Conservation (phyloP, 31 red algal species). For the Odonthalia washingtoniensis region DNA sequence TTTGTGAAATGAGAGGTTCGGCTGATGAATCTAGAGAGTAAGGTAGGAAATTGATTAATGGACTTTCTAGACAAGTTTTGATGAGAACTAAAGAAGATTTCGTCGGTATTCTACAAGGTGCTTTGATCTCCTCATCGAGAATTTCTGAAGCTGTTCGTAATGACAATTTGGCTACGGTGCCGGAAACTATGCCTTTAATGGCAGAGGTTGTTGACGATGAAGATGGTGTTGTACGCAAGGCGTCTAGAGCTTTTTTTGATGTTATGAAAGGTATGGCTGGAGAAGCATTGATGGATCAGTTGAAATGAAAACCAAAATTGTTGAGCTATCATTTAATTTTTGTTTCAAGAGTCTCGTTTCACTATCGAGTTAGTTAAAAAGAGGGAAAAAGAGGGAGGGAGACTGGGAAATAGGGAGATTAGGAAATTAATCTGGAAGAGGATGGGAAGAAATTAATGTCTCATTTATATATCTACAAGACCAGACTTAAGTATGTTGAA, state of each 20-base stretch:
- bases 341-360: no score
- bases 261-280: slow-evolving; percentile 52
- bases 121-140: slow-evolving; percentile 16
- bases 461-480: no score
- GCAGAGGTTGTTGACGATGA: slow-evolving; percentile 83
- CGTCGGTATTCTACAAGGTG: slow-evolving; percentile 34
- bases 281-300: slow-evolving; percentile 55
- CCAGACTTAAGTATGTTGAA: slow-evolving; percentile 67
- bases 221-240: slow-evolving; percentile 33
- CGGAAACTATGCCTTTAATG: slow-evolving; percentile 73
- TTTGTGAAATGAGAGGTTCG: slow-evolving; percentile 34
- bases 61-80: slow-evolving; percentile 49
- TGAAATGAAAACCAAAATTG: slow-evolving; percentile 46
- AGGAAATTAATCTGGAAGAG: no score
- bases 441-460: no score
- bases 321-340: no score
- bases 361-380: no score
- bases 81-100: slow-evolving; percentile 32
- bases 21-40: slow-evolving; percentile 61
- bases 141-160: slow-evolving; percentile 59
- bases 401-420: no score
- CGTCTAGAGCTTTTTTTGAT: slow-evolving; percentile 27
- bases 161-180: slow-evolving; percentile 72
- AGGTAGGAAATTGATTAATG: slow-evolving; percentile 52
- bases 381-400: no score